Conservation (phyloP, 495 filamentous ascomycete genomes). For the Acidiella bohemica region DNA sequence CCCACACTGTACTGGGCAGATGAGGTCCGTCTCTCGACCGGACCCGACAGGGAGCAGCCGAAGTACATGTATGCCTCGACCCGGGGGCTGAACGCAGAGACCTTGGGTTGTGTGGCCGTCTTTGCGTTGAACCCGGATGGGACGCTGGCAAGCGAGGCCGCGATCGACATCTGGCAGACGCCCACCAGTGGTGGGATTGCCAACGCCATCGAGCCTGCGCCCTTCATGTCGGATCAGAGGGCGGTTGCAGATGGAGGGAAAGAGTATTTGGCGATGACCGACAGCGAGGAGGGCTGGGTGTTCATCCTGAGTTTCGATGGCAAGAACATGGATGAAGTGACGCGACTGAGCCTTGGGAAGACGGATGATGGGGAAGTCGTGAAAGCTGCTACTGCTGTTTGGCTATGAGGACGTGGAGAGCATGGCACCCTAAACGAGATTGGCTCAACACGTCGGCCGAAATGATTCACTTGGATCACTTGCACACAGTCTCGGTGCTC, state of each 20-base stretch:
- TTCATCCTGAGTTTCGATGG: conserved; percentile 16
- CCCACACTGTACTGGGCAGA: conserved; percentile 19
- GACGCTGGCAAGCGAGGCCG: conserved; percentile 2
- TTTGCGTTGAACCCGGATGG: conserved; percentile 9
- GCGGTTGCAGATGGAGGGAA: background rate
- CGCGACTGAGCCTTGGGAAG: conserved; percentile 14
- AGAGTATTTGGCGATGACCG: conserved; percentile 17
- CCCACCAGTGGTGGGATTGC: conserved; percentile 16
- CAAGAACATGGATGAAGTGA: conserved; percentile 11
- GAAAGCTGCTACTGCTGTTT: conserved; percentile 15
- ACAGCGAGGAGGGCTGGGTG: conserved; percentile 18
- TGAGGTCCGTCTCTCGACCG: conserved; percentile 15
- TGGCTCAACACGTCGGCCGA: too few species aligned
- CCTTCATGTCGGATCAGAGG: conserved; percentile 3
- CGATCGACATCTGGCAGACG: conserved; percentile 18
- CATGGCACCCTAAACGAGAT: too few species aligned
- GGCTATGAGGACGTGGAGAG: conserved; percentile 12
- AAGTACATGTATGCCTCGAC: conserved; percentile 17
- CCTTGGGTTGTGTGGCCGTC: conserved; percentile 16
- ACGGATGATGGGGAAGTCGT: conserved; percentile 16
- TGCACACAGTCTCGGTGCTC: too few species aligned
- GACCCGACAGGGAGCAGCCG: conserved; percentile 8
- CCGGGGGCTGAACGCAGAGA: conserved; percentile 12
- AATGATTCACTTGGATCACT: too few species aligned
- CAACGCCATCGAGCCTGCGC: conserved; percentile 18